Conservation (phyloP, 352 stramenopile species). For the Phytophthora colocasiae region DNA sequence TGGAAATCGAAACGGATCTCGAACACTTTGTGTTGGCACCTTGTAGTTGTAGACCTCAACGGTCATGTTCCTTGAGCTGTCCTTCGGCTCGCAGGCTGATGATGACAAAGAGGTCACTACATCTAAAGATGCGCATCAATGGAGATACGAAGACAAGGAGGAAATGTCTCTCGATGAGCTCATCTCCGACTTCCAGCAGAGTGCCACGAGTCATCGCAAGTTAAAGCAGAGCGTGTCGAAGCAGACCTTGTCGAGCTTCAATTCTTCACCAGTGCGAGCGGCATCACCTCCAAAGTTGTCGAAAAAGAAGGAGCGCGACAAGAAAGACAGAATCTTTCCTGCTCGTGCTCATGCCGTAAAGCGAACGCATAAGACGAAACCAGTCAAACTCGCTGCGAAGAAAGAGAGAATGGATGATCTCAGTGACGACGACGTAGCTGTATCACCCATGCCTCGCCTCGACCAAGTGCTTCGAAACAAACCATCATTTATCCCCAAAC, state of each 20-base stretch:
- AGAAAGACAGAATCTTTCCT: conserved; percentile 9
- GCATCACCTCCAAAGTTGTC: conserved; percentile 20
- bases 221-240: conserved; percentile 1
- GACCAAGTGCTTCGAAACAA: conserved; percentile 50
- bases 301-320: conserved; percentile 15
- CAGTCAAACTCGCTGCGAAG: background rate
- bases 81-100: conserved; percentile 25
- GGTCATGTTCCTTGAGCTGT: conserved; percentile 42
- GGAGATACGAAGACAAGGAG: conserved; percentile 18
- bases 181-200: conserved; percentile 57
- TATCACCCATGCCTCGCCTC: conserved; percentile 62
- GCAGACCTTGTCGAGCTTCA: no score
- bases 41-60: background rate
- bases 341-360: conserved; percentile 2
- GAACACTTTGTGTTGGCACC: background rate
- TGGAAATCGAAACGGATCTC: background rate
- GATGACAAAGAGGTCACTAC: conserved; percentile 8
- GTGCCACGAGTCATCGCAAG: conserved; percentile 25
- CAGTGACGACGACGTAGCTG: conserved; percentile 18
- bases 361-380: conserved; percentile 1
- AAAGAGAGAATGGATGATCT: conserved; percentile 5
- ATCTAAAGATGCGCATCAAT: conserved; percentile 4
- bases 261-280: conserved; percentile 7
- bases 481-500: conserved; percentile 39
- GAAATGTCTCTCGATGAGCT: conserved; percentile 54